A percentile compares a stretch with the other conserved stretches of the same genome.
These are phyloP conservation scores for Monosporozyma aerobia DNA, from an alignment of 805 yeast genomes.

Conservation along the genomic window DNA sequence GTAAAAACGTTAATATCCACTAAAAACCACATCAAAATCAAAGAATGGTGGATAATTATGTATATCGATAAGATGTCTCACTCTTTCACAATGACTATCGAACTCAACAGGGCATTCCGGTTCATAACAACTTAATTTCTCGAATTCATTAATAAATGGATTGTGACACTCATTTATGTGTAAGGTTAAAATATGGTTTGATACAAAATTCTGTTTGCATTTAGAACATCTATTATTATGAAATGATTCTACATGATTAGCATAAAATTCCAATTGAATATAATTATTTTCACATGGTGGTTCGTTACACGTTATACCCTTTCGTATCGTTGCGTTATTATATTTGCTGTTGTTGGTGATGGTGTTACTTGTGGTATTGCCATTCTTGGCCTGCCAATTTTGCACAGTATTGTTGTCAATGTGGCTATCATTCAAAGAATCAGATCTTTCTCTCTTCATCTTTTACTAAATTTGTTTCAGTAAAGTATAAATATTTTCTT, in stretches of 20 bases:
- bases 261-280: conserved; percentile 11
- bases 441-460: conserved; percentile 2
- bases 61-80: conserved; percentile 40
- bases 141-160: conserved; percentile 33
- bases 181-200: conserved; percentile 33
- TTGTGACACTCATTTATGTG: conserved; percentile 49
- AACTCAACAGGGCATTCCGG: conserved; percentile 35
- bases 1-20: conserved; percentile 6
- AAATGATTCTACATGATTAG: conserved; percentile 9
- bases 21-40: conserved; percentile 14
- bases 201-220: conserved; percentile 37
- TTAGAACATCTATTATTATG: conserved; percentile 28
- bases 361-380: neutral
- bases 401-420: neutral
- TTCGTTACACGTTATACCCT: conserved; percentile 8
- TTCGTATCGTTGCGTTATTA: neutral
- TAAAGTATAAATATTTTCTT: neutral
- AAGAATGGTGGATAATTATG: conserved; percentile 30
- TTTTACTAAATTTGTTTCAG: too few relatives aligned
- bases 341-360: neutral
- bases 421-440: neutral
- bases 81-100: conserved; percentile 32
- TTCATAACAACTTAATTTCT: conserved; percentile 35
- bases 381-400: neutral
- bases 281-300: conserved; percentile 10